Base-by-base conservation (phyloP, 768 basidiomycete genomes). In the Lyophyllum decastes region DNA sequence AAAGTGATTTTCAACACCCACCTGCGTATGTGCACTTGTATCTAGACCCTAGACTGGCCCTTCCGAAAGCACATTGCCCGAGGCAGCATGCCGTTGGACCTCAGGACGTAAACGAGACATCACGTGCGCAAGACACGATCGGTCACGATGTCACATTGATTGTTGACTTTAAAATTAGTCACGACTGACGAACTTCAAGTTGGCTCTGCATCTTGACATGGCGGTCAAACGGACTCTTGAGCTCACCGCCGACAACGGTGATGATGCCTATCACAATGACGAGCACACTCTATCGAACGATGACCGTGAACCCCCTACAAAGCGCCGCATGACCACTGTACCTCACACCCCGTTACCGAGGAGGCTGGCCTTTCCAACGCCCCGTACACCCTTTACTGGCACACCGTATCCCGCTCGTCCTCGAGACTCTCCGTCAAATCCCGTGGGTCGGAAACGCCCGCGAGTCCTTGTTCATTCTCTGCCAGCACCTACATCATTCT, bases 381-480 rank as follows among this genome's bases (percentile, higher is more conserved):
- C 61, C 24, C 53, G 52, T 21, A 64, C 67, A 33, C 65, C 67
- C 22, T 62, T 56, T 41, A 61, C 76, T 2, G 71, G 71, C 57
- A 80, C 78, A 2, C 76, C 80, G 1, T 78, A 78, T 66, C 68
- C 83, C 53, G 70, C 74, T 50, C 63, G 71, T 66, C 85, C 88
- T 4, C 81, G 76, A 6, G 88, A 90, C 72, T 89, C 88, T 0
- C 88, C 89, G 0, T 81, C 84, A 3, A 90, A 89, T 62, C 89
- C 88, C 0, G 86, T 90, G 58, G 86, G 87, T 16, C 73, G 85
- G 45, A 82, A 82, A 47, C 77, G 80, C 17, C 74, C 75, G 14
- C 72, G 75, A 19, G 67, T 76, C 14, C 62, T 79, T 2, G 64
- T 72, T 7, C 76, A 75, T 22, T 66, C 71, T 0, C 70, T 81